Evolutionary conservation across 805 yeast species (phyloP), one percentile per base, ranked within the genome.

Genomic region (Saturnispora quitensis): DNA sequence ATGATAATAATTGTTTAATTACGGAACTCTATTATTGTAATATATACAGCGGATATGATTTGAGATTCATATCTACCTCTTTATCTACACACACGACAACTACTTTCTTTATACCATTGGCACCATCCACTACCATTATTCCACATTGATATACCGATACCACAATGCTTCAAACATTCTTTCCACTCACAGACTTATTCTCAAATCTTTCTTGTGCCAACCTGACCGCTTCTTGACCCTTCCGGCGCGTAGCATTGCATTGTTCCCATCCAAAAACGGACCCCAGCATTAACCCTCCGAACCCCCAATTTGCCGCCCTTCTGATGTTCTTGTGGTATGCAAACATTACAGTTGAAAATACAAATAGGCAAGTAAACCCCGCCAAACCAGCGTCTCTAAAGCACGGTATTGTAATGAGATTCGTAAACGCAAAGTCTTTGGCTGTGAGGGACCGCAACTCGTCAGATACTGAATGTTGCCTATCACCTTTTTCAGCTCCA

Each of bases 211-310:
- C 77, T 59, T 80, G 82, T 0, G 96, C 96, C 60, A 77, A 67
- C 53, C 79, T 81, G 46, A 90, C 84, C 52, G 42, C 42, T 18
- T 38, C 42, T 38, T 38, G 42, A 4, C 42, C 42, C 13, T 20
- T 38, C 18, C 83, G 74, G 64, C 95, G 74, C 45, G 80, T 74
- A 47, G 80, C 73, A 53, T 96, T 74, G 66, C 98, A 90, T 67
- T 89, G 96, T 64, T 90, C 97, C 96, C 96, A 90, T 1, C 95
- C 87, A 27, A 86, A 81, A 0, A 86, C 74, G 44, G 87, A 81
- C 0, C 97, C 97, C 20, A 89, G 64, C 51, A 86, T 67, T 56
- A 89, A 78, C 3, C 93, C 95, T 38, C 86, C 85, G 48, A 86
- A 73, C 9, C 84, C 83, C 96, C 97, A 90, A 62, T 90, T 87